Evolutionary conservation across 1,284 basidiomycete genomes (phyloP).

Genomic region (Fomitopsis palustris): DNA sequence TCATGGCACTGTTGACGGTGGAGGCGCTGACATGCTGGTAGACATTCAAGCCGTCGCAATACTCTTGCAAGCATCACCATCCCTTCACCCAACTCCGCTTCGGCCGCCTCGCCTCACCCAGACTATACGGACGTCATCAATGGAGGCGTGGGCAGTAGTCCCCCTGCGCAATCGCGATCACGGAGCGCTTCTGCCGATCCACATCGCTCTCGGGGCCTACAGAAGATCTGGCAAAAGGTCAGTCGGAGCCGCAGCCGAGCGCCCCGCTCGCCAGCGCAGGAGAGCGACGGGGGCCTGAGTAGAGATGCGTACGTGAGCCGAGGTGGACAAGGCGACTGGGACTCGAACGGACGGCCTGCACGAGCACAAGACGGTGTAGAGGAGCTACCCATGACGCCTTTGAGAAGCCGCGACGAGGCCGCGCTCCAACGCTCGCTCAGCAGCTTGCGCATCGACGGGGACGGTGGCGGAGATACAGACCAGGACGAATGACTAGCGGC

Average conservation of each 20-base stretch:
- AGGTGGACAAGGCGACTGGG: too few relatives aligned
- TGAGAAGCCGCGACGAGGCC: too few relatives aligned
- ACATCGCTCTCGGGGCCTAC: constrained; percentile 9
- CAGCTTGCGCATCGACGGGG: background rate
- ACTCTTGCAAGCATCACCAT: constrained; percentile 58
- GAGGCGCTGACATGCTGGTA: constrained; percentile 19
- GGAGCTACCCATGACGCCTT: too few relatives aligned
- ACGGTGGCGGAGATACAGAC: background rate
- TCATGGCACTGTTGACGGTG: too few relatives aligned
- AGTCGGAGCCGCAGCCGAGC: constrained; percentile 9
- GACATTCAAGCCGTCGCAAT: constrained; percentile 69
- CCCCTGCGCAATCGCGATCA: constrained; percentile 35
- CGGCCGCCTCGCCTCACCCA: constrained; percentile 13
- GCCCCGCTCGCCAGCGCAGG: background rate
- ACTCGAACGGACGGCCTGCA: too few relatives aligned
- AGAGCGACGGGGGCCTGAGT: constrained; percentile 9
- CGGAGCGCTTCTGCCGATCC: constrained; percentile 18
- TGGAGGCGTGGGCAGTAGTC: constrained; percentile 71
- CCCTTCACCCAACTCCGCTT: constrained; percentile 30
- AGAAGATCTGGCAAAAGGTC: constrained; percentile 18
- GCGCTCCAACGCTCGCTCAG: constrained; percentile 5
- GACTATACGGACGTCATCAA: constrained; percentile 48
- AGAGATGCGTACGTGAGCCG: too few relatives aligned
- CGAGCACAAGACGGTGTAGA: too few relatives aligned
- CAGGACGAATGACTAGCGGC: constrained; percentile 23